These are phyloP conservation scores for Fomitopsis schrenkii DNA, from an alignment of 1,284 basidiomycete genomes.

Conservation along the genomic window DNA sequence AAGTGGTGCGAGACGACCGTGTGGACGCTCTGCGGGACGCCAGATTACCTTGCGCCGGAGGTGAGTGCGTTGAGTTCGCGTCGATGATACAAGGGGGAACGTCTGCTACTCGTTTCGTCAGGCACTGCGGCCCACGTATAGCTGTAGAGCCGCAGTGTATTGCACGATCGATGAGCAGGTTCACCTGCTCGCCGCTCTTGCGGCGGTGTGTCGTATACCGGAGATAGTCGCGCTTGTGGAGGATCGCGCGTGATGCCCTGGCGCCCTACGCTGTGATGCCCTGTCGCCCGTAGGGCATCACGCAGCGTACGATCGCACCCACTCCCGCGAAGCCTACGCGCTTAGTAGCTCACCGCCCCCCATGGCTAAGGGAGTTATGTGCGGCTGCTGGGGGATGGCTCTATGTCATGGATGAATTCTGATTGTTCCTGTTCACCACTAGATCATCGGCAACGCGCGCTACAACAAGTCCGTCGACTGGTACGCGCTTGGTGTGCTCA, in stretches of 20 bases:
- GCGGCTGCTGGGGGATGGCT: too few species aligned
- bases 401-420: neutral
- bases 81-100: neutral
- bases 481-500: constrained; percentile 96
- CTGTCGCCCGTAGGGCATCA: neutral
- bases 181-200: too few species aligned
- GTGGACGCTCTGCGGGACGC: constrained; percentile 97
- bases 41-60: constrained; percentile 94
- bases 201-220: too few species aligned
- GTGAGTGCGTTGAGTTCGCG: constrained; percentile 29
- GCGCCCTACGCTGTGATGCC: neutral
- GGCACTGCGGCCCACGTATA: too few species aligned
- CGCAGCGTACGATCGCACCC: too few species aligned
- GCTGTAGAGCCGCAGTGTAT: too few species aligned
- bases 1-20: constrained; percentile 89
- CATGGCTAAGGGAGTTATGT: too few species aligned
- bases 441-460: constrained; percentile 85
- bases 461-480: constrained; percentile 99
- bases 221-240: too few species aligned
- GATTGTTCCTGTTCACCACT: neutral
- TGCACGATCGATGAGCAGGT: too few species aligned
- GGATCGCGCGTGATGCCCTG: neutral
- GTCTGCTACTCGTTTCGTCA: neutral
- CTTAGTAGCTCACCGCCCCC: too few species aligned
- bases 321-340: too few species aligned